phyloP scores from a whole-genome alignment of 2,329 filamentous ascomycete genomes.

The Diaporthe citrichinensis region DNA sequence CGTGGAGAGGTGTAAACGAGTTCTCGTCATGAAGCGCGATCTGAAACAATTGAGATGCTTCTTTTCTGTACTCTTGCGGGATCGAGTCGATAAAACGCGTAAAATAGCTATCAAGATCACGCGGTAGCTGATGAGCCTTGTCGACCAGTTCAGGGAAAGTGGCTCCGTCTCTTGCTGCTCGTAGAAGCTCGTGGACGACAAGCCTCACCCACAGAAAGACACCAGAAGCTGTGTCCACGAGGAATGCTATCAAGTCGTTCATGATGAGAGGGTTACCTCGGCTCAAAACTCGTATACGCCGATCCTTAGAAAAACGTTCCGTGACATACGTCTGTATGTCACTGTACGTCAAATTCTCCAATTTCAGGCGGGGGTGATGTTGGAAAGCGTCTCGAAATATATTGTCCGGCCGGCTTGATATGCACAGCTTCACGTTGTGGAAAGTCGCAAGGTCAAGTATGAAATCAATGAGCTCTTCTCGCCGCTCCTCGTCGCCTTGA shows the following conservation, averaged over 20 bases:
- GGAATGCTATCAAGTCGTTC: neutral
- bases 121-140: neutral
- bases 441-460: neutral
- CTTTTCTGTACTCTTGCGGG: neutral
- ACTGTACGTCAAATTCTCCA: neutral
- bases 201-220: slow-evolving; percentile 11
- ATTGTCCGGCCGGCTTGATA: slow-evolving; percentile 5
- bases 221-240: neutral
- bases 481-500: neutral
- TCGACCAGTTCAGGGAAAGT: neutral
- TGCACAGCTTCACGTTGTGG: neutral
- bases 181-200: neutral
- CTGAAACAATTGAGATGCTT: neutral
- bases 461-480: neutral
- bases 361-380: neutral
- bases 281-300: neutral
- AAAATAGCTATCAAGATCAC: neutral
- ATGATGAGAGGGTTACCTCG: neutral
- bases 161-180: neutral
- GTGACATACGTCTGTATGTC: neutral
- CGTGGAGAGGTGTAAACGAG: neutral
- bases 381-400: neutral
- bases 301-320: neutral
- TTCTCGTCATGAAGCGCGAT: neutral
- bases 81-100: neutral